A percentile compares a stretch with the other conserved stretches of the same genome.
These are phyloP conservation scores for Oropetium thomaeum DNA, from an alignment of 176 grass and related monocot genomes.

Conservation along the genomic window DNA sequence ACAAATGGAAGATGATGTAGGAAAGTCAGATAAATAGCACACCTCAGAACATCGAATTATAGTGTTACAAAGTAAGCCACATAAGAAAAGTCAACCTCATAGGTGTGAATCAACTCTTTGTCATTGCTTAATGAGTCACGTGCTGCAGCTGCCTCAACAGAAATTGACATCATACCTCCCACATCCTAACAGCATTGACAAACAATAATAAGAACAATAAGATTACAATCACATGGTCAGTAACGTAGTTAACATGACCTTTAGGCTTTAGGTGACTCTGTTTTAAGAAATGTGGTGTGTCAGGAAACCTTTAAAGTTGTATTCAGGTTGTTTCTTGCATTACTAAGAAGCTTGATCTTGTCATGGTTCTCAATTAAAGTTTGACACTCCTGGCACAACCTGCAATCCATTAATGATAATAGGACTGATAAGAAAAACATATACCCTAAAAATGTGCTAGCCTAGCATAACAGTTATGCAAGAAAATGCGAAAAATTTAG, in stretches of 20 bases:
- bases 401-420: constrained; percentile 40
- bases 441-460: constrained; percentile 6
- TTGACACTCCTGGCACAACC: constrained; percentile 96
- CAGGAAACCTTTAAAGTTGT: constrained; percentile 86
- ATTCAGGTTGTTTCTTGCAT: constrained; percentile 96
- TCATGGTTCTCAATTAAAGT: constrained; percentile 99
- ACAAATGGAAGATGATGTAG: constrained; percentile 32
- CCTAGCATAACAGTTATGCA: constrained; percentile 22
- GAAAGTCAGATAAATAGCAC: constrained; percentile 37
- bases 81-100: constrained; percentile 66
- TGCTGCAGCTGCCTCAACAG: constrained; percentile 96
- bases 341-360: constrained; percentile 99
- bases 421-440: constrained; percentile 30
- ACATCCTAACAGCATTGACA: constrained; percentile 64
- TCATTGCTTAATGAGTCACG: constrained; percentile 83
- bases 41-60: constrained; percentile 23
- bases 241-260: constrained; percentile 19
- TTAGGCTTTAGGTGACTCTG: background rate
- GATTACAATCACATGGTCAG: background rate
- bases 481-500: constrained; percentile 8
- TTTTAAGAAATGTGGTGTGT: constrained; percentile 18
- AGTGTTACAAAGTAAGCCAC: constrained; percentile 21
- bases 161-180: constrained; percentile 99
- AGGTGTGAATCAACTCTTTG: constrained; percentile 95
- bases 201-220: constrained; percentile 16